phyloP scores from a whole-genome alignment of 2,329 filamentous ascomycete genomes.

The Pseudocercospora vitis region DNA sequence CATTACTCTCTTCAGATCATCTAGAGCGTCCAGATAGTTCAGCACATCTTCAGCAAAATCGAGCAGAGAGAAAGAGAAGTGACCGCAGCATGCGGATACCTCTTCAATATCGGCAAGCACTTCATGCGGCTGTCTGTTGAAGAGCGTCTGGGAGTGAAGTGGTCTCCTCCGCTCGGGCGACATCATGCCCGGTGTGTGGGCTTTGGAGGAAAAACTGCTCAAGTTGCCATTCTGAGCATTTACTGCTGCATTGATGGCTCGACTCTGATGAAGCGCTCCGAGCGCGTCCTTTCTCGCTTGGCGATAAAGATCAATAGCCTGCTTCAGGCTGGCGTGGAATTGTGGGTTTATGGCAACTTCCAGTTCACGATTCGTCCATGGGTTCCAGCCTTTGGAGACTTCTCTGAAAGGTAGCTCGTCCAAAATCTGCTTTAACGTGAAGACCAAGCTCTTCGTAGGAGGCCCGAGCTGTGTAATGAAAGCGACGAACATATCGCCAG shows the following conservation, averaged over 20 bases:
- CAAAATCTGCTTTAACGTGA: slow-evolving; percentile 83
- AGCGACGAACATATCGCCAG: slow-evolving; percentile 83
- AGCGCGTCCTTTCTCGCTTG: slow-evolving; percentile 73
- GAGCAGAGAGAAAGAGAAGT: slow-evolving; percentile 89
- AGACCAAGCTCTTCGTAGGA: slow-evolving; percentile 93
- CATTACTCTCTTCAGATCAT: slow-evolving; percentile 72
- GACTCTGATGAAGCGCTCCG: slow-evolving; percentile 74
- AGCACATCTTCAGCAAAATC: slow-evolving; percentile 90
- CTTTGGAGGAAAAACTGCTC: slow-evolving; percentile 41
- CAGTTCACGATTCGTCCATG: slow-evolving; percentile 50
- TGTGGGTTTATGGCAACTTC: slow-evolving; percentile 74
- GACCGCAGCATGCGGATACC: slow-evolving; percentile 93
- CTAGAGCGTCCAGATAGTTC: slow-evolving; percentile 76
- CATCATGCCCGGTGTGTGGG: slow-evolving; percentile 38
- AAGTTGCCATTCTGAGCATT: slow-evolving; percentile 62
- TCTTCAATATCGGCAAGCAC: slow-evolving; percentile 94
- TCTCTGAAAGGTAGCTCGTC: slow-evolving; percentile 74
- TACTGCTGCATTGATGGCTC: slow-evolving; percentile 61
- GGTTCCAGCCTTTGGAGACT: slow-evolving; percentile 34
- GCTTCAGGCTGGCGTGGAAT: slow-evolving; percentile 74
- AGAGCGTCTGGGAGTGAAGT: slow-evolving; percentile 21
- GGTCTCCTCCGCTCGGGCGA: slow-evolving; percentile 19
- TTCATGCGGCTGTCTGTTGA: slow-evolving; percentile 49
- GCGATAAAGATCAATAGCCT: slow-evolving; percentile 79
- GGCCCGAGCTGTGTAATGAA: slow-evolving; percentile 89